Evolutionary conservation across 352 stramenopile genomes (phyloP).

Genomic region (Peronospora destructor): DNA sequence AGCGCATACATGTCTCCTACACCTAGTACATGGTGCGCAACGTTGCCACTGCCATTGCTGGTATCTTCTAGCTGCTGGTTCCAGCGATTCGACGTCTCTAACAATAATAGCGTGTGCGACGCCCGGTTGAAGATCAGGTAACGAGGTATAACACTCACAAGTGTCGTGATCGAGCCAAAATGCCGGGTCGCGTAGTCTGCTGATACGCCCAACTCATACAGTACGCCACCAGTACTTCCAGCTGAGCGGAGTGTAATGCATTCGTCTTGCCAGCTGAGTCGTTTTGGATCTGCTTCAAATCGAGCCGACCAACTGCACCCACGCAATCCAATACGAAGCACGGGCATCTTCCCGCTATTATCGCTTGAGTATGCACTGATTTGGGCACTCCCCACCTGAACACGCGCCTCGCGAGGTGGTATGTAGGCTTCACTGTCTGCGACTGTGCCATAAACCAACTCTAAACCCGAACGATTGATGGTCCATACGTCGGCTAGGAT

Average conservation of each 20-base stretch:
- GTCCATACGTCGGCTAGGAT: conserved; percentile 65
- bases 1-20: conserved; percentile 68
- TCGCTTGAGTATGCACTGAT: conserved; percentile 61
- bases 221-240: conserved; percentile 28
- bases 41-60: conserved; percentile 29
- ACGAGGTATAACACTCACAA: conserved; percentile 77
- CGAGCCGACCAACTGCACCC: conserved; percentile 60
- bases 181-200: conserved; percentile 75
- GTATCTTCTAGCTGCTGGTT: conserved; percentile 22
- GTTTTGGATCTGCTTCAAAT: conserved; percentile 61
- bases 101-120: conserved; percentile 54
- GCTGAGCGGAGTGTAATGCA: conserved; percentile 50
- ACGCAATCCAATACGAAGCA: conserved; percentile 50
- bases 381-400: conserved; percentile 67
- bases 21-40: conserved; percentile 67
- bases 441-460: conserved; percentile 68
- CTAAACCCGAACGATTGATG: conserved; percentile 72
- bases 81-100: conserved; percentile 36
- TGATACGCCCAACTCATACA: conserved; percentile 80
- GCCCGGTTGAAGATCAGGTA: conserved; percentile 73
- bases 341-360: conserved; percentile 31
- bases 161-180: conserved; percentile 76
- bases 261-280: conserved; percentile 83
- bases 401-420: conserved; percentile 41
- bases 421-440: conserved; percentile 55